These are phyloP conservation scores for Globisporangium takayamanum DNA, from an alignment of 352 stramenopile species.

Conservation along the genomic window DNA sequence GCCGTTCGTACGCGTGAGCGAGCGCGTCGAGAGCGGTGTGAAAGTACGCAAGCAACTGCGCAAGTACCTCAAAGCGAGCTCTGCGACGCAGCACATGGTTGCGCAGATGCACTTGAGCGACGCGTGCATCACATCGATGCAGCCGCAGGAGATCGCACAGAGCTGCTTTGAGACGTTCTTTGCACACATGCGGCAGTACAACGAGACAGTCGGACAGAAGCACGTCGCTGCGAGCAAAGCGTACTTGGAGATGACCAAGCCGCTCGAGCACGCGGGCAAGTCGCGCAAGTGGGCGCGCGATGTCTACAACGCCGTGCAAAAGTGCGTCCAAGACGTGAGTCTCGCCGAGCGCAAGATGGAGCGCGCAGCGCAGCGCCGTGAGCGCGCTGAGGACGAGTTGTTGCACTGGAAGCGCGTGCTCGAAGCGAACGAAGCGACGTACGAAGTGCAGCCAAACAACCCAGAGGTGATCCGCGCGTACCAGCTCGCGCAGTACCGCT, in stretches of 20 bases:
- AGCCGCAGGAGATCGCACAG: conserved; percentile 76
- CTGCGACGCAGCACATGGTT: conserved; percentile 70
- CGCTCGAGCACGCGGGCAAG: conserved; percentile 69
- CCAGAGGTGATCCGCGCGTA: conserved; percentile 66
- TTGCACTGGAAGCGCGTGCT: conserved; percentile 70
- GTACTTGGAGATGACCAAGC: conserved; percentile 67
- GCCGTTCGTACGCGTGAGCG: conserved; percentile 70
- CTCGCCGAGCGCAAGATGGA: conserved; percentile 76
- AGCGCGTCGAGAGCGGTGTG: conserved; percentile 74
- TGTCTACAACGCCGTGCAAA: conserved; percentile 75
- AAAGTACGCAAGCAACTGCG: conserved; percentile 77
- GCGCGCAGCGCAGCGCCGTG: conserved; percentile 48
- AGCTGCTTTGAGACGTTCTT: conserved; percentile 79
- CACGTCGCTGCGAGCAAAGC: conserved; percentile 71
- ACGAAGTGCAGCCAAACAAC: conserved; percentile 73
- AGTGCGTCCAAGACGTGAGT: conserved; percentile 65
- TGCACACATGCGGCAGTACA: conserved; percentile 70
- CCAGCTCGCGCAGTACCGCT: conserved; percentile 53
- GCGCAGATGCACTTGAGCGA: conserved; percentile 77
- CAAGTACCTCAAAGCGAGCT: conserved; percentile 80
- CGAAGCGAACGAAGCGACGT: conserved; percentile 75
- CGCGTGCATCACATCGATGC: conserved; percentile 63
- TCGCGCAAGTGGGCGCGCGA: conserved; percentile 71
- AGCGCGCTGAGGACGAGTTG: conserved; percentile 61
- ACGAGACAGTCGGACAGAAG: conserved; percentile 70